These are phyloP conservation scores for Cornus kousa DNA, from an alignment of 148 eudicot species.

Conservation along the genomic window DNA sequence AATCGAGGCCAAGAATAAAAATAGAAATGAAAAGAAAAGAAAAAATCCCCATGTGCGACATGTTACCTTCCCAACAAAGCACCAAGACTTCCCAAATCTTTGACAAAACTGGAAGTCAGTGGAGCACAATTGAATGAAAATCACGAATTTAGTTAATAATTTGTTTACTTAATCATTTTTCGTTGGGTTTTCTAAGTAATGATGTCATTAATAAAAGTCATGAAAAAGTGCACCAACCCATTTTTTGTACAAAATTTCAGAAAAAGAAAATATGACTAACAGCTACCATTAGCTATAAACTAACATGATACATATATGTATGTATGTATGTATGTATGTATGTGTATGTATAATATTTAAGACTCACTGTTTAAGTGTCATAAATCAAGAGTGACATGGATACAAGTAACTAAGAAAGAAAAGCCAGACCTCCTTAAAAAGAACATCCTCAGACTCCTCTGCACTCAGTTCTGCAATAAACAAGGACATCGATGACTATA, in stretches of 20 bases:
- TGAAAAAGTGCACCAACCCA: too few species aligned
- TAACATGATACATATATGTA: too few species aligned
- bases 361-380: neutral
- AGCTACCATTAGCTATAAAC: neutral
- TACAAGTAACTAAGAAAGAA: conserved; percentile 6
- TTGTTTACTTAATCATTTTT: neutral
- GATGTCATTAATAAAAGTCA: neutral
- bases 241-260: neutral
- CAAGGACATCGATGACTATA: neutral
- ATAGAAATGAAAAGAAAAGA: neutral
- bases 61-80: neutral
- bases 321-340: too few species aligned
- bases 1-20: neutral
- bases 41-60: neutral
- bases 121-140: neutral
- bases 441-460: conserved; percentile 96
- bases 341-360: too few species aligned
- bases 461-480: conserved; percentile 68
- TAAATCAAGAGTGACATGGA: neutral
- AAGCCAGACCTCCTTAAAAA: conserved; percentile 80
- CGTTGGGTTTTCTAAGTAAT: neutral
- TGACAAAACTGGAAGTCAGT: neutral
- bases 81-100: neutral
- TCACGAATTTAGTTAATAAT: neutral
- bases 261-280: neutral